Conservation (phyloP, 2,329 filamentous ascomycete species). For the Fusarium sp. region DNA sequence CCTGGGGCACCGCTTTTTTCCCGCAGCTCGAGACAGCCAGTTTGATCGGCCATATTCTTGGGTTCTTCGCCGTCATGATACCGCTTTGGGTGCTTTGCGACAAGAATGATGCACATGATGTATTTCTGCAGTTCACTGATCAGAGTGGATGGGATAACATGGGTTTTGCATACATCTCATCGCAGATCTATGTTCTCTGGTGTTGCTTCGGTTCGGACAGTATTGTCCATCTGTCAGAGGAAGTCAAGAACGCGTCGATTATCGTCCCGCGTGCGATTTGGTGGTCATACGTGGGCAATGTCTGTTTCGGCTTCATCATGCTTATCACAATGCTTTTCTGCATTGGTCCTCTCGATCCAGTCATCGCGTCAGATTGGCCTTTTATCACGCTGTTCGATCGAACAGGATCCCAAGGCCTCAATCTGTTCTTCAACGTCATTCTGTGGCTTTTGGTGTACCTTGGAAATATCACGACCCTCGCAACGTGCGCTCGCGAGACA, state of each 20-base stretch:
- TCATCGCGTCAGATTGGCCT: slow-evolving; percentile 22
- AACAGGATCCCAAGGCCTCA: slow-evolving; percentile 7
- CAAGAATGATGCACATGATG: slow-evolving; percentile 10
- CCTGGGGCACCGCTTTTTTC: slow-evolving; percentile 25
- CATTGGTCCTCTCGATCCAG: slow-evolving; percentile 10
- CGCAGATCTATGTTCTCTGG: slow-evolving; percentile 26
- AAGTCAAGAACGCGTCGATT: slow-evolving; percentile 22
- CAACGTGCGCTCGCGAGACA: slow-evolving; percentile 27
- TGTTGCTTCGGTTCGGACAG: slow-evolving; percentile 30
- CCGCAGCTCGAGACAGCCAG: slow-evolving; percentile 22
- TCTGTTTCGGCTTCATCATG: slow-evolving; percentile 25
- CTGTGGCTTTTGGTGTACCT: slow-evolving; percentile 26
- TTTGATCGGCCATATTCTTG: slow-evolving; percentile 7
- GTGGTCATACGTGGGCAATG: slow-evolving; percentile 23
- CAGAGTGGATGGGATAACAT: slow-evolving; percentile 27
- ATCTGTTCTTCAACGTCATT: slow-evolving; percentile 23
- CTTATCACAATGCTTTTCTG: slow-evolving; percentile 31
- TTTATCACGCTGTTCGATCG: slow-evolving; percentile 18
- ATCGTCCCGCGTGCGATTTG: slow-evolving; percentile 10
- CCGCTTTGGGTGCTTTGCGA: slow-evolving; percentile 28
- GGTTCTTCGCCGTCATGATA: slow-evolving; percentile 23
- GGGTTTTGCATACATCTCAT: slow-evolving; percentile 27
- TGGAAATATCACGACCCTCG: slow-evolving; percentile 20
- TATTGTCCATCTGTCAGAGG: slow-evolving; percentile 17
- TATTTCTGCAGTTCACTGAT: slow-evolving; percentile 24